Conservation (phyloP, 352 stramenopile species). For the Globisporangium orthogonon region DNA sequence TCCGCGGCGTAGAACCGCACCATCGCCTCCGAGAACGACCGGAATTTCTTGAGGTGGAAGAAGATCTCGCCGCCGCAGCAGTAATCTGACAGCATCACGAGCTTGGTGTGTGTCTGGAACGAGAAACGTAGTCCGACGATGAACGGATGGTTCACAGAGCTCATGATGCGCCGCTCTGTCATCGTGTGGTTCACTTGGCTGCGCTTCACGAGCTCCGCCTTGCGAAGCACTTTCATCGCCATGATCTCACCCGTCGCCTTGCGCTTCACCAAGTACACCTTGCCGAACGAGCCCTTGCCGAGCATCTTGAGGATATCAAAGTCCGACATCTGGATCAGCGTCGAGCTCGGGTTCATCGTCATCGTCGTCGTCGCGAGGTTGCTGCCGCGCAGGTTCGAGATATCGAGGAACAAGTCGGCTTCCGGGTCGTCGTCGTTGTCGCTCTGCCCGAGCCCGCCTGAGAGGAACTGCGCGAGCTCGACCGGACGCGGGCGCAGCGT, state of each 20-base stretch:
- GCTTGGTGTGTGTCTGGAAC: conserved; percentile 89
- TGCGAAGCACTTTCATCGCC: conserved; percentile 88
- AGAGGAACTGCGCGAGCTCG: conserved; percentile 70
- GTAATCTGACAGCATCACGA: conserved; percentile 90
- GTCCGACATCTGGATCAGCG: conserved; percentile 64
- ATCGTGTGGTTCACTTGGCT: conserved; percentile 87
- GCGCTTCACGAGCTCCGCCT: conserved; percentile 84
- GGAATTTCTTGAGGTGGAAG: conserved; percentile 89
- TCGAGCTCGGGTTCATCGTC: not conserved
- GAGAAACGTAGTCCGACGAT: conserved; percentile 93
- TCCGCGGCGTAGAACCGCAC: conserved; percentile 93
- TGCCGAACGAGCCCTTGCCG: conserved; percentile 95
- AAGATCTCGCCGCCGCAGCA: conserved; percentile 90
- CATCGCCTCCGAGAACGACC: conserved; percentile 86
- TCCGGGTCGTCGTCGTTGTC: conserved; percentile 62
- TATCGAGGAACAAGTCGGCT: conserved; percentile 41
- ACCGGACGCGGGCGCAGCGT: conserved; percentile 54
- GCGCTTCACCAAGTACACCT: conserved; percentile 96
- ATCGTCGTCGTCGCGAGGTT: conserved; percentile 9
- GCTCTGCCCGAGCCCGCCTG: conserved; percentile 24
- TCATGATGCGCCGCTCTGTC: conserved; percentile 86
- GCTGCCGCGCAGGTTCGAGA: conserved; percentile 11
- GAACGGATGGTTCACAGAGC: conserved; percentile 93
- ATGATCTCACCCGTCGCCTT: conserved; percentile 60
- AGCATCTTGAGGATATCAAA: conserved; percentile 98